These are phyloP conservation scores for Aspergillus ellipticus DNA, from an alignment of 495 filamentous ascomycete species.

Conservation along the genomic window DNA sequence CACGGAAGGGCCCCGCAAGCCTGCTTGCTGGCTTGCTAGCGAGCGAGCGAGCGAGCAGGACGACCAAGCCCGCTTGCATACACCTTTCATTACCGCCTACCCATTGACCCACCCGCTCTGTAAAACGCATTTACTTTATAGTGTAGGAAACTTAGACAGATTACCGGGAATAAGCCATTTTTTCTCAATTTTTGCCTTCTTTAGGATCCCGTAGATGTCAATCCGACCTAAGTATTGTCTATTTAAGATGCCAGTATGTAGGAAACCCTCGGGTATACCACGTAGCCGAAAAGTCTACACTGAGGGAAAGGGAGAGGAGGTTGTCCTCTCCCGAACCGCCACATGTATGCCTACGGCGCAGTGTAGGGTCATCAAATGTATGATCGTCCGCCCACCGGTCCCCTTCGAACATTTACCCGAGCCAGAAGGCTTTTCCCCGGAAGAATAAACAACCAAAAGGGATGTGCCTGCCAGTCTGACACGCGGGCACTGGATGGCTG, in stretches of 20 bases:
- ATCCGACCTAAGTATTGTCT: too few species aligned
- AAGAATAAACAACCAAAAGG: too few species aligned
- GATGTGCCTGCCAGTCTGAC: neutral
- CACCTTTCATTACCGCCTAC: neutral
- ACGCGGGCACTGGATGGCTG: neutral
- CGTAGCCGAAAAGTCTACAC: too few species aligned
- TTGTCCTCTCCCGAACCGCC: neutral
- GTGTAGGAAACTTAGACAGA: slow-evolving; percentile 10
- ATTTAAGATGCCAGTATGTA: too few species aligned
- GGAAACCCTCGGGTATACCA: too few species aligned
- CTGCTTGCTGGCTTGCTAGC: too few species aligned
- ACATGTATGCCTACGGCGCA: neutral
- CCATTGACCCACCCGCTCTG: neutral
- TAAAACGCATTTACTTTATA: slow-evolving; percentile 3
- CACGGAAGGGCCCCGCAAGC: neutral
- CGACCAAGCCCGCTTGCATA: neutral
- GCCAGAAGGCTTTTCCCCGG: neutral
- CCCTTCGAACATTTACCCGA: neutral
- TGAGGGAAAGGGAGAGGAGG: too few species aligned
- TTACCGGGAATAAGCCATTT: neutral
- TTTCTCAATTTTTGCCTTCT: neutral
- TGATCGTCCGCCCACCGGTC: neutral
- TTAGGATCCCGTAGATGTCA: neutral
- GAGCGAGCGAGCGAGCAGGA: neutral
- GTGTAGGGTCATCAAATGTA: neutral